These are phyloP conservation scores for Periglandula ipomoeae DNA, from an alignment of 2,329 filamentous ascomycete species.

Conservation along the genomic window DNA sequence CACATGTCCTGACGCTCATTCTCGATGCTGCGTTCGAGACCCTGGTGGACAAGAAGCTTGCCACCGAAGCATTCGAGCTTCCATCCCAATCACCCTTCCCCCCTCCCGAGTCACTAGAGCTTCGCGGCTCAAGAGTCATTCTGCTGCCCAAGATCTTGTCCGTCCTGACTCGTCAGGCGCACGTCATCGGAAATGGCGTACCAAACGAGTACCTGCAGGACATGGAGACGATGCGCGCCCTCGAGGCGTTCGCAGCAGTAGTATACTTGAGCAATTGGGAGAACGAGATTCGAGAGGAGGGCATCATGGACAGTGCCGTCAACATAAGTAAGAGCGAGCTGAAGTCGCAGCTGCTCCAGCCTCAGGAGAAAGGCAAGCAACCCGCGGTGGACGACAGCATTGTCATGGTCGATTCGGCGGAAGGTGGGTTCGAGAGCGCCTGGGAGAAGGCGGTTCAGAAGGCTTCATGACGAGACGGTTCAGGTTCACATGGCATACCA, in stretches of 20 bases:
- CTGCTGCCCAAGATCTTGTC: slow-evolving; percentile 80
- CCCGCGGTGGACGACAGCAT: slow-evolving; percentile 26
- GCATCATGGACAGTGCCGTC: slow-evolving; percentile 28
- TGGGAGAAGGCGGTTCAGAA: slow-evolving; percentile 53
- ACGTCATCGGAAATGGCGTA: slow-evolving; percentile 73
- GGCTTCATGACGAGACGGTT: slow-evolving; percentile 14
- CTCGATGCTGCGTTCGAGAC: slow-evolving; percentile 82
- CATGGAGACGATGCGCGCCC: slow-evolving; percentile 66
- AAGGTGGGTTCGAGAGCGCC: slow-evolving; percentile 52
- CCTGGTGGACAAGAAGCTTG: slow-evolving; percentile 74
- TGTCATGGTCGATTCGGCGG: slow-evolving; percentile 40
- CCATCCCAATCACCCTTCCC: slow-evolving; percentile 26
- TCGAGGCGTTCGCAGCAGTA: slow-evolving; percentile 78
- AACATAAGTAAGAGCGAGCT: slow-evolving; percentile 20
- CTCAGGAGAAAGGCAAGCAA: slow-evolving; percentile 27
- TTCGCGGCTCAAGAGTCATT: slow-evolving; percentile 50
- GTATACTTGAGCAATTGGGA: slow-evolving; percentile 83
- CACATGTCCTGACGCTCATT: slow-evolving; percentile 73
- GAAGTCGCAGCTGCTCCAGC: slow-evolving; percentile 10
- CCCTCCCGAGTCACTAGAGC: slow-evolving; percentile 40
- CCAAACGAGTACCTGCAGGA: slow-evolving; percentile 62
- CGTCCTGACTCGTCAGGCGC: slow-evolving; percentile 82
- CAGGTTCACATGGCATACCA: background rate
- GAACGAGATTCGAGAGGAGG: slow-evolving; percentile 49
- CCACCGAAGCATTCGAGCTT: slow-evolving; percentile 65